Conservation (phyloP, 345 rosid species). For the Pugionium cornutum region DNA sequence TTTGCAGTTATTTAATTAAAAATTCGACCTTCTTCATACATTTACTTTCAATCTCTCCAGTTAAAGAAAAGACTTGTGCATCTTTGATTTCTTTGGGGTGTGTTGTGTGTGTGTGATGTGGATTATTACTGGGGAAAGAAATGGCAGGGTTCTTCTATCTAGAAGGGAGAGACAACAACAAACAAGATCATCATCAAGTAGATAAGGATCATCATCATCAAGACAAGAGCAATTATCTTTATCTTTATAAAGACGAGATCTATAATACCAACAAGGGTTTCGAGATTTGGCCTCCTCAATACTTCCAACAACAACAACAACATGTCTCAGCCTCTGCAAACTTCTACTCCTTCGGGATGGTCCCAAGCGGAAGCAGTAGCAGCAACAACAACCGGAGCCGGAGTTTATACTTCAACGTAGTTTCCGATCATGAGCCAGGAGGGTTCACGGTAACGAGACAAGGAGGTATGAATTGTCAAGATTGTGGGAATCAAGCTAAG, state of each 20-base stretch:
- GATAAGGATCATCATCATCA: constrained; percentile 46
- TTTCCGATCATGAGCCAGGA: constrained; percentile 62
- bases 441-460: constrained; percentile 60
- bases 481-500: too few relatives aligned
- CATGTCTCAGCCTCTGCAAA: constrained; percentile 41
- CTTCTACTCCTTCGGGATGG: constrained; percentile 66
- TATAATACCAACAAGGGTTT: constrained; percentile 66
- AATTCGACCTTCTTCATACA: background rate
- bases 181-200: constrained; percentile 41
- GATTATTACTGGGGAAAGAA: constrained; percentile 28
- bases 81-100: constrained; percentile 29
- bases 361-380: constrained; percentile 50
- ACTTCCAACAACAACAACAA: constrained; percentile 54
- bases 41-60: constrained; percentile 16
- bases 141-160: constrained; percentile 94
- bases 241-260: constrained; percentile 65
- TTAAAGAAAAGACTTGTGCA: constrained; percentile 22
- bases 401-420: constrained; percentile 41
- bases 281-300: constrained; percentile 82
- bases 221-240: constrained; percentile 45
- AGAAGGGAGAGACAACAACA: constrained; percentile 53
- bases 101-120: constrained; percentile 46
- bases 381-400: constrained; percentile 36
- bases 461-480: constrained; percentile 64
- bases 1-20: too few relatives aligned